These are phyloP conservation scores for Austroboletus rostrupii DNA, from an alignment of 1,284 basidiomycete species.

Conservation along the genomic window DNA sequence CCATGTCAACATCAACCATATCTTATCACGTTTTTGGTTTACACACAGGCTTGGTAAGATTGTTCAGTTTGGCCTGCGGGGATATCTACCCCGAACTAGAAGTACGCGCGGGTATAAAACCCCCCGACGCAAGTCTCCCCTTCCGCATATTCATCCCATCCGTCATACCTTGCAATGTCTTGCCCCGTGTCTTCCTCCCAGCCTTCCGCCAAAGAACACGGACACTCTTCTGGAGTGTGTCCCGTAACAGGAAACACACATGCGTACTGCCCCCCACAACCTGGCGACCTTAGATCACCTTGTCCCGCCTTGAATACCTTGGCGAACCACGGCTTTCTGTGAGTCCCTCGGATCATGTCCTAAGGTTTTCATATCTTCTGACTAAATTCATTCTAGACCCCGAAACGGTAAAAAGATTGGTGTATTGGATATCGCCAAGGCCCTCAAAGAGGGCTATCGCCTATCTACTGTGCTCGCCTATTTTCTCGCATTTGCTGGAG, in stretches of 20 bases:
- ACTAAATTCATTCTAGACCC: conserved; percentile 25
- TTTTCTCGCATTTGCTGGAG: conserved; percentile 28
- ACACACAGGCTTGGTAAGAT: not conserved
- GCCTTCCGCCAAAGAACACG: conserved; percentile 10
- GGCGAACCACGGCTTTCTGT: conserved; percentile 47
- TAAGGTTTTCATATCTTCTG: not conserved
- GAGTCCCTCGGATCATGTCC: conserved; percentile 9
- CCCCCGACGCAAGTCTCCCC: not conserved
- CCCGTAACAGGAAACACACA: conserved; percentile 28
- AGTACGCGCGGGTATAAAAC: conserved; percentile 17
- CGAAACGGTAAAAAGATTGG: conserved; percentile 33
- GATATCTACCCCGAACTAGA: conserved; percentile 1
- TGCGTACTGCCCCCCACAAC: conserved; percentile 25
- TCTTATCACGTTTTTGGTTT: conserved; percentile 9
- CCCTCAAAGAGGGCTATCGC: conserved; percentile 34
- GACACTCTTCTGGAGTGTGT: conserved; percentile 19
- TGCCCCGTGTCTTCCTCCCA: conserved; percentile 13
- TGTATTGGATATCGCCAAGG: conserved; percentile 26
- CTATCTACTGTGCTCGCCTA: conserved; percentile 34
- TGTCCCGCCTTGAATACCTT: conserved; percentile 49
- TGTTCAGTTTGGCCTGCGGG: not conserved
- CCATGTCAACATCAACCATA: conserved; percentile 12
- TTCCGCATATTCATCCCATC: not conserved
- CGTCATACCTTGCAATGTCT: conserved; percentile 12
- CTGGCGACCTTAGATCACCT: conserved; percentile 37